Conservation (phyloP, 1,284 basidiomycete genomes). For the Xerocomus nothofagi region DNA sequence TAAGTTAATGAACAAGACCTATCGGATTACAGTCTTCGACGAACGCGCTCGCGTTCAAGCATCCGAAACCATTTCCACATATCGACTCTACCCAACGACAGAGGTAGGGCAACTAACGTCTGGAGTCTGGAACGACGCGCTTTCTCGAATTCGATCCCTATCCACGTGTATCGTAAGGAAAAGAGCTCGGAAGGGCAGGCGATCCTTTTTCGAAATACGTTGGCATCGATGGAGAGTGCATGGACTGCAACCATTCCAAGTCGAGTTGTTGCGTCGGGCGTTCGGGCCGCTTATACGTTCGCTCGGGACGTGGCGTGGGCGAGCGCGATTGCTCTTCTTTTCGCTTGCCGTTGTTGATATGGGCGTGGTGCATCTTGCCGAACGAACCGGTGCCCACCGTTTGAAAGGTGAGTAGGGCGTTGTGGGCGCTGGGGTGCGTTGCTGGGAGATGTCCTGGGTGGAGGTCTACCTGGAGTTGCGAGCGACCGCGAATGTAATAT, state of each 20-base stretch:
- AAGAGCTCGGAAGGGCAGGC: not conserved
- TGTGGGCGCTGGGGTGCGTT: conserved; percentile 43
- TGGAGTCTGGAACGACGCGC: not conserved
- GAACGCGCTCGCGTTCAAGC: not conserved
- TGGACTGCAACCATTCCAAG: not conserved
- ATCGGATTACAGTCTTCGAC: too few relatives aligned
- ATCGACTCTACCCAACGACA: not conserved
- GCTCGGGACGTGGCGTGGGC: not conserved
- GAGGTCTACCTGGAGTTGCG: conserved; percentile 24
- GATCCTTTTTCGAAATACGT: not conserved
- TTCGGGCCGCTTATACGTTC: not conserved
- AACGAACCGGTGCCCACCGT: conserved; percentile 15
- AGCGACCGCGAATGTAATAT: conserved; percentile 15
- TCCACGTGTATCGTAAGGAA: not conserved
- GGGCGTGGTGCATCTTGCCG: conserved; percentile 9
- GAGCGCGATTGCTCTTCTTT: not conserved
- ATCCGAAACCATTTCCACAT: not conserved
- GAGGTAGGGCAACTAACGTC: not conserved
- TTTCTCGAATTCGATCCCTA: not conserved
- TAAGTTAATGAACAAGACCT: not conserved
- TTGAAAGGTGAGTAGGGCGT: conserved; percentile 28
- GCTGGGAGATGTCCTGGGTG: conserved; percentile 36
- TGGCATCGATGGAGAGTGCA: not conserved
- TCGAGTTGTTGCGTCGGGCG: not conserved
- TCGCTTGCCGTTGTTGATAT: conserved; percentile 1